Conservation (phyloP, 441 rosid species). For the Pelargonium citronellum region DNA sequence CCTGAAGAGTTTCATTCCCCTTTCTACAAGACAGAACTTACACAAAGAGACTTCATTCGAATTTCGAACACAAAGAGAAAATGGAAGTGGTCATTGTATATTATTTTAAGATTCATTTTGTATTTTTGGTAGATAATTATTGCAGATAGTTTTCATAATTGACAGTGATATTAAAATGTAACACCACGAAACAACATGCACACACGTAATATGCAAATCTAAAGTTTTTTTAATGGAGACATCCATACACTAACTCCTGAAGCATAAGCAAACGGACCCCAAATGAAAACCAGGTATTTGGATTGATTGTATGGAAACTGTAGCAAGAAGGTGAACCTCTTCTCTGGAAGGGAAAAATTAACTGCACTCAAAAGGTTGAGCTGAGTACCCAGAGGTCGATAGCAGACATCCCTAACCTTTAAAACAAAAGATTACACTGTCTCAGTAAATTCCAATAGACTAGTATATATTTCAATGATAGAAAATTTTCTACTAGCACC, state of each 20-base stretch:
- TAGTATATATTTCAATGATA: not conserved
- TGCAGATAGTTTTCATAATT: too few species aligned
- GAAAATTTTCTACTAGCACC: not conserved
- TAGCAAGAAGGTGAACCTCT: conserved; percentile 35
- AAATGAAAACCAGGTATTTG: not conserved
- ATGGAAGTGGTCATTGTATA: too few species aligned
- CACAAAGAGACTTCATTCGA: too few species aligned
- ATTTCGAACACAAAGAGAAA: too few species aligned
- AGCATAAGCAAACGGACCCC: not conserved
- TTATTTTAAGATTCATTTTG: too few species aligned
- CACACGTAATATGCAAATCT: not conserved
- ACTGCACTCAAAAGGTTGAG: conserved; percentile 60
- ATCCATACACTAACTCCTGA: not conserved
- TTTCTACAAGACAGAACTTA: too few species aligned
- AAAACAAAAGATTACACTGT: conserved; percentile 10
- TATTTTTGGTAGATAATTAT: too few species aligned
- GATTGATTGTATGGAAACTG: not conserved
- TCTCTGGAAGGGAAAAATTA: conserved; percentile 70
- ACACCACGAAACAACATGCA: not conserved
- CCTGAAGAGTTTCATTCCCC: too few species aligned
- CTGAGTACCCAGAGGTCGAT: conserved; percentile 75
- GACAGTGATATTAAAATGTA: not conserved
- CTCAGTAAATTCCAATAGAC: conserved; percentile 24
- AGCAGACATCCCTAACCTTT: conserved; percentile 61
- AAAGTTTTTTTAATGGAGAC: not conserved